Base-by-base conservation (phyloP, 2,329 filamentous ascomycete genomes). In the Ophiognomonia clavigignenti-juglandacearum region DNA sequence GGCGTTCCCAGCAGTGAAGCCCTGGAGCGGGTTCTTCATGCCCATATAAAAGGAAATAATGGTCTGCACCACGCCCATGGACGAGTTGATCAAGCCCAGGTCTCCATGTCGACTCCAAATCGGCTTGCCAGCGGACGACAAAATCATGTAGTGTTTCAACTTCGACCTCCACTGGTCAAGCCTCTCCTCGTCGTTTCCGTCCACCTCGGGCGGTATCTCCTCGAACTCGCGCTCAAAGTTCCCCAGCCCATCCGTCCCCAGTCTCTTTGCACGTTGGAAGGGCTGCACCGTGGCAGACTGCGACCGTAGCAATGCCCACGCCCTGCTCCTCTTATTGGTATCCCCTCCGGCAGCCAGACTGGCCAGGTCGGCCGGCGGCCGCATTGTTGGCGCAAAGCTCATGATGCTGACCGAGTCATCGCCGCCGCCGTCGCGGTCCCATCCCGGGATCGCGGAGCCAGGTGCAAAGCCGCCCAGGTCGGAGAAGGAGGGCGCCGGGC, bases 91-190 rank as follows among this genome's bases (percentile, higher is more conserved):
- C 36, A 97, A 72, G 45, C 85, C 83, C 55, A 95, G 78, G 57
- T 96, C 89, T 34, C 95, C 93, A 62, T 98, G 92, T 40, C 95
- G 81, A 60, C 90, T 97, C 75, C 92, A 98, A 40, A 98, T 95
- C 10, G 93, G 95, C 64, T 98, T 98, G 18, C 93, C 93, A 9
- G 95, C 92, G 13, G 90, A 92, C 3, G 93, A 97, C 2, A 98
- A 73, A 58, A 98, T 95, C 67, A 98, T 82, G 65, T 96, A 98
- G 67, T 98, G 93, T 67, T 98, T 98, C 53, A 91, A 75, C 69
- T 97, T 97, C 31, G 86, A 81, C 62, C 90, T 93, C 91, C 91
- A 98, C 53, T 83, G 74, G 14, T 72, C 69, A 34, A 96, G 72
- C 22, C 88, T 70, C 39, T 74, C 68, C 39, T 83, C 80, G 45